phyloP scores from a whole-genome alignment of 306 rosid species.

The Gynostemma pentaphyllum region DNA sequence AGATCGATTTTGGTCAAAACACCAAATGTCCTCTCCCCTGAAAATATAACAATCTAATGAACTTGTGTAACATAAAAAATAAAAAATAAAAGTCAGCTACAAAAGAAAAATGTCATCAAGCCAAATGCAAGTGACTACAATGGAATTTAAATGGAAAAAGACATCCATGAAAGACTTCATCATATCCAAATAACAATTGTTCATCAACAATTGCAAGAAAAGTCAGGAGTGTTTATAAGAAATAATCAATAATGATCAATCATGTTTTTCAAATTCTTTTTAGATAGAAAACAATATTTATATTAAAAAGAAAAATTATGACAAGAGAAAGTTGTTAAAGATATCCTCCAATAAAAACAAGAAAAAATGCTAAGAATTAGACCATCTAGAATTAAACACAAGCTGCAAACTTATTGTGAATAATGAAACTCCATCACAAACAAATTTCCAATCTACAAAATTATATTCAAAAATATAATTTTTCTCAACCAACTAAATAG shows the following conservation, averaged over 20 bases:
- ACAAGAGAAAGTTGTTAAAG: too few relatives aligned
- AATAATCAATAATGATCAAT: not conserved
- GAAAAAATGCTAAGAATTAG: too few relatives aligned
- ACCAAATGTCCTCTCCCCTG: slow-evolving; percentile 41
- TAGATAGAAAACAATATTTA: not conserved
- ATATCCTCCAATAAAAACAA: too few relatives aligned
- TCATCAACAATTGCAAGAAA: not conserved
- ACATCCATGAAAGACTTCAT: not conserved
- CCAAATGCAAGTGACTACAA: not conserved
- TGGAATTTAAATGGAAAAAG: not conserved
- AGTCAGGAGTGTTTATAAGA: not conserved
- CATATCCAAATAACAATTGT: not conserved
- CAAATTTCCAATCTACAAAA: too few relatives aligned
- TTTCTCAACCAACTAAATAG: too few relatives aligned
- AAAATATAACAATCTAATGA: not conserved
- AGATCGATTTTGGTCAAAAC: slow-evolving; percentile 40
- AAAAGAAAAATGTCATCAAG: not conserved
- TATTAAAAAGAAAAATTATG: too few relatives aligned
- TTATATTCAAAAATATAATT: too few relatives aligned
- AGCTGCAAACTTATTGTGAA: too few relatives aligned
- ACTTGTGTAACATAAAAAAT: not conserved
- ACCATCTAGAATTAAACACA: too few relatives aligned
- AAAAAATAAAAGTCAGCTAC: not conserved
- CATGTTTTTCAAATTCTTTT: too few relatives aligned
- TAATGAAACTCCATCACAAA: too few relatives aligned